These are phyloP conservation scores for Persicaria maculosa DNA, from an alignment of 148 eudicot species.

Conservation along the genomic window DNA sequence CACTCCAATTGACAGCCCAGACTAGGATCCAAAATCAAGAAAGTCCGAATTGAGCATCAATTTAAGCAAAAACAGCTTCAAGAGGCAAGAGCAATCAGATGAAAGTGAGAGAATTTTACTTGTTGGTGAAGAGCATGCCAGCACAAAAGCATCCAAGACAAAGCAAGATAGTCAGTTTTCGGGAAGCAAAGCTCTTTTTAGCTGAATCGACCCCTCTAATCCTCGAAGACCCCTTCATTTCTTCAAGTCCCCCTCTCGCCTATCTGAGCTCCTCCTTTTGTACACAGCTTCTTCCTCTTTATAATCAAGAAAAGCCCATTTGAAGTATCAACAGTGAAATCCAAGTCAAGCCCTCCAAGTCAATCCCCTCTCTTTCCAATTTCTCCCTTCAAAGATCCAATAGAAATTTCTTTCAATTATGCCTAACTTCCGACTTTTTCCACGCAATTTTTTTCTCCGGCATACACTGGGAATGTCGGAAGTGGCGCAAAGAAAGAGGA, in stretches of 20 bases:
- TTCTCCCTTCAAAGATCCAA: neutral
- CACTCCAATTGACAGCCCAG: neutral
- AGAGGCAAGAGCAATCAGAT: neutral
- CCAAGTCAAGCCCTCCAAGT: neutral
- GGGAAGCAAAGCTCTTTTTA: constrained; percentile 38
- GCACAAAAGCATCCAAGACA: constrained; percentile 78
- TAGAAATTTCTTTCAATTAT: neutral
- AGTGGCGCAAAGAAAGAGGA: neutral
- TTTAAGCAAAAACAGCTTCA: too few species aligned
- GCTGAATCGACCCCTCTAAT: constrained; percentile 51
- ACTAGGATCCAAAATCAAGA: too few species aligned
- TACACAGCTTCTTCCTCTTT: neutral
- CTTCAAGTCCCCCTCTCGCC: neutral
- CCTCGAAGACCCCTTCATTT: constrained; percentile 38
- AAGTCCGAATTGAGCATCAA: too few species aligned
- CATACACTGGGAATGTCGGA: neutral
- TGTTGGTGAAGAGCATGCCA: constrained; percentile 85
- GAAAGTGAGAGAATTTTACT: constrained; percentile 27
- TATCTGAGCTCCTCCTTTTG: neutral
- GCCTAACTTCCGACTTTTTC: neutral
- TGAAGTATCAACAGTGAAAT: neutral
- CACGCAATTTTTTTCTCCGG: too few species aligned
- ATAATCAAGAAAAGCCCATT: neutral
- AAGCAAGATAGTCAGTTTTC: constrained; percentile 51
- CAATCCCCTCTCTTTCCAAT: neutral